Percentiles rank a stretch among this genome's conserved stretches.
These are phyloP conservation scores for Carallia brachiata DNA, from an alignment of 345 rosid genomes.

Conservation along the genomic window DNA sequence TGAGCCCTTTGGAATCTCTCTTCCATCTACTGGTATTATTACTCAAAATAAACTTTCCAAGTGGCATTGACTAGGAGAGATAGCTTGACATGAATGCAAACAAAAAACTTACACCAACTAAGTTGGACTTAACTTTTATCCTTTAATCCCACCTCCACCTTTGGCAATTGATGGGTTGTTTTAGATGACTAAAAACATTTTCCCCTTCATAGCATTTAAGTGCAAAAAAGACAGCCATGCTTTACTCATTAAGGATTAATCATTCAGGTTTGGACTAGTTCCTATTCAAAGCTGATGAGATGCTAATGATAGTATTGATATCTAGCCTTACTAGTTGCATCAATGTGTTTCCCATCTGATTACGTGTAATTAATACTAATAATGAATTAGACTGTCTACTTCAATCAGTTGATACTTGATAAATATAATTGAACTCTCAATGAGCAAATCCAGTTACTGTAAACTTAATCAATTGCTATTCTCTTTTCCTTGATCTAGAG, in stretches of 20 bases:
- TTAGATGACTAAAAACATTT: slow-evolving; percentile 25
- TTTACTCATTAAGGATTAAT: slow-evolving; percentile 20
- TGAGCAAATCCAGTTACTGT: not conserved
- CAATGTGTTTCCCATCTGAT: slow-evolving; percentile 6
- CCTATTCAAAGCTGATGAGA: slow-evolving; percentile 17
- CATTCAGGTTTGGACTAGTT: slow-evolving; percentile 4
- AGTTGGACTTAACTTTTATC: not conserved
- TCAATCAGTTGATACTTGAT: not conserved
- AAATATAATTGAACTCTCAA: not conserved
- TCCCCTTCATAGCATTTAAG: slow-evolving; percentile 9
- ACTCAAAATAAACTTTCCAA: slow-evolving; percentile 15
- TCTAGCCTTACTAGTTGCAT: slow-evolving; percentile 20
- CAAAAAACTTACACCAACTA: slow-evolving; percentile 9
- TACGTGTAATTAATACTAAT: slow-evolving; percentile 19
- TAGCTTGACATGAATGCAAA: slow-evolving; percentile 37
- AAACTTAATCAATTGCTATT: not conserved
- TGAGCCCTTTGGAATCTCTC: slow-evolving; percentile 28
- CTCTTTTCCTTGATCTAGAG: not conserved
- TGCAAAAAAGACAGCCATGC: slow-evolving; percentile 22
- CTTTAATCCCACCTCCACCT: not conserved
- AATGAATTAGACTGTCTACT: slow-evolving; percentile 22
- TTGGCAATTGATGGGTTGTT: slow-evolving; percentile 3
- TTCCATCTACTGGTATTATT: not conserved
- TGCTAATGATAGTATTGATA: slow-evolving; percentile 16
- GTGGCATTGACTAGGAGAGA: slow-evolving; percentile 27